Conservation (phyloP, 1,284 basidiomycete species). For the Moesziomyces globuligerus region DNA sequence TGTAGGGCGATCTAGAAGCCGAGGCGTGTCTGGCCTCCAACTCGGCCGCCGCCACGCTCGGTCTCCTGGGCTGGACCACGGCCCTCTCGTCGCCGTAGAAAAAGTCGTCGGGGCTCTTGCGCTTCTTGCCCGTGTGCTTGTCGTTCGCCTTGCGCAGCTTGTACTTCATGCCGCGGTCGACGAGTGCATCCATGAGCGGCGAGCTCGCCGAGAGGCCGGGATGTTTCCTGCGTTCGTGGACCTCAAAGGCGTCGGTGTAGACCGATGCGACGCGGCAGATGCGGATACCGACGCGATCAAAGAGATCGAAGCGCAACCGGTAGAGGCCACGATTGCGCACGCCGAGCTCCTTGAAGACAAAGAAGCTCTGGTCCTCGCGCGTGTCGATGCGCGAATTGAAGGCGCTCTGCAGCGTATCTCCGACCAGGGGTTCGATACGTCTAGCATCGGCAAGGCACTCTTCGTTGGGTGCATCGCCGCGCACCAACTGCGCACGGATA, state of each 20-base stretch:
- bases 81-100: slow-evolving; percentile 29
- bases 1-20: slow-evolving; percentile 6
- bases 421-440: slow-evolving; percentile 31
- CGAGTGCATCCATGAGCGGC: slow-evolving; percentile 39
- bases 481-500: slow-evolving; percentile 37
- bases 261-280: slow-evolving; percentile 37
- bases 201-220: slow-evolving; percentile 27
- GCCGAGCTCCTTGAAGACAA: slow-evolving; percentile 57
- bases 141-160: slow-evolving; percentile 39
- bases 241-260: slow-evolving; percentile 44
- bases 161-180: slow-evolving; percentile 44
- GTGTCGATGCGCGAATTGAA: slow-evolving; percentile 48
- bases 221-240: slow-evolving; percentile 41
- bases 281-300: slow-evolving; percentile 31
- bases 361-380: slow-evolving; percentile 47
- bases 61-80: slow-evolving; percentile 9
- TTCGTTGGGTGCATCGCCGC: slow-evolving; percentile 20
- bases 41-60: slow-evolving; percentile 31
- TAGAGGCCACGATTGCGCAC: slow-evolving; percentile 45
- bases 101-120: slow-evolving; percentile 38
- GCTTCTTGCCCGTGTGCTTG: slow-evolving; percentile 35
- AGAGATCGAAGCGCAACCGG: slow-evolving; percentile 51
- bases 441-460: slow-evolving; percentile 37
- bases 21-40: slow-evolving; percentile 6
- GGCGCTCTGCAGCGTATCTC: slow-evolving; percentile 34